Base-by-base conservation (phyloP, 2,329 filamentous ascomycete genomes). In the Fusarium torulosum region DNA sequence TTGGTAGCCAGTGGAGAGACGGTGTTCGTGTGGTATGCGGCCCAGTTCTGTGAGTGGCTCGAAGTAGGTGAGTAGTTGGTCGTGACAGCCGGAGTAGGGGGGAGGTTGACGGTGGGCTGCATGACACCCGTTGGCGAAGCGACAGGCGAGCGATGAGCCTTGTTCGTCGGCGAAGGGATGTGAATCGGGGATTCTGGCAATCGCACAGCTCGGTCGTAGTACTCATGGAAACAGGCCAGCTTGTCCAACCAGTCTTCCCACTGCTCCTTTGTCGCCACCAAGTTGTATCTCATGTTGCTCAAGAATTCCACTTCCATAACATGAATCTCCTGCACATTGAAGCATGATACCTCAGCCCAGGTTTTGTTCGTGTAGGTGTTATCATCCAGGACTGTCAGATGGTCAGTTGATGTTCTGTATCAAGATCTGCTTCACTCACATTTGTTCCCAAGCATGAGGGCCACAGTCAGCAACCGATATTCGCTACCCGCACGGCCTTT, bases 241-340 rank as follows among this genome's bases (percentile, higher is more conserved):
- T 94, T 94, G 64, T 84, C 82, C 74, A 97, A 90, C 96, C 96
- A 98, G 53, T 89, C 86, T 47, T 89, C 85, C 96, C 96, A 99
- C 76, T 97, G 88, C 53, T 89, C 85, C 75, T 93, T 90, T 5
- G 94, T 96, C 5, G 93, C 93, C 76, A 95, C 90, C 9, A 99
- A 83, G 72, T 93, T 94, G 80, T 98, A 99, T 74, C 95, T 89
- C 90, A 99, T 97, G 79, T 98, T 98, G 83, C 95, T 97, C 66
- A 99, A 83, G 74, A 99, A 99, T 78, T 99, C 96, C n/a, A 99
- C 96, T 78, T 99, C 96, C 96, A 99, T 99, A 43, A 97, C 91
- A 77, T 99, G 96, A 51, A 99, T 97, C 79, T 99, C 96, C 63
- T 91, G 89, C 14, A 98, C 95, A 2, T 92, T 90, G 63, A 99